Conservation (phyloP, 805 yeast species). For the Starmerella apis region DNA sequence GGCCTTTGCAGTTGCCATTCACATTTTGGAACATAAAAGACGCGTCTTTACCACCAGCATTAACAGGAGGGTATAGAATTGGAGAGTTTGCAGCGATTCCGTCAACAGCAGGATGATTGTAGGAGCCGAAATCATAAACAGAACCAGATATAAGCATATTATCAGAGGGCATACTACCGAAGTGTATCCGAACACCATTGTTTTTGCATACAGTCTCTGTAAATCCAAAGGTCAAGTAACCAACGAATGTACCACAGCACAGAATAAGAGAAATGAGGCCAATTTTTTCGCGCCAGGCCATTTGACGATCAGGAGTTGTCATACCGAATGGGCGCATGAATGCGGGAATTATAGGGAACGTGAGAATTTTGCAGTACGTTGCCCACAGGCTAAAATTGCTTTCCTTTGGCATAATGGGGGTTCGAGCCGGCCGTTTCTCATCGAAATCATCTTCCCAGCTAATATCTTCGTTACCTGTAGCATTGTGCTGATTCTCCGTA, state of each 20-base stretch:
- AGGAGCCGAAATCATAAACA: constrained; percentile 58
- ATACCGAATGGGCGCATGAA: constrained; percentile 63
- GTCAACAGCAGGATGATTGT: constrained; percentile 69
- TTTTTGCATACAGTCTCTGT: constrained; percentile 67
- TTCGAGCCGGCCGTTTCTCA: constrained; percentile 9
- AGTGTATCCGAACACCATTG: constrained; percentile 41
- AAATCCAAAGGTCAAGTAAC: constrained; percentile 82
- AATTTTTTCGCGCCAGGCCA: constrained; percentile 95
- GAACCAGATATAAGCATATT: constrained; percentile 71
- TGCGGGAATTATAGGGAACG: constrained; percentile 89
- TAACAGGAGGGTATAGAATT: constrained; percentile 69
- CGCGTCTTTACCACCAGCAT: constrained; percentile 52
- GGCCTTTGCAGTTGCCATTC: constrained; percentile 76
- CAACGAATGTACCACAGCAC: constrained; percentile 64
- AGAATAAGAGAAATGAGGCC: constrained; percentile 70
- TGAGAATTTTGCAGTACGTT: constrained; percentile 63
- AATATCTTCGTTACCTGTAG: neutral
- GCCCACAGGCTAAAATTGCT: constrained; percentile 50
- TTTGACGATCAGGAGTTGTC: constrained; percentile 67
- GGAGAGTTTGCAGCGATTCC: constrained; percentile 62
- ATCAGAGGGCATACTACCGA: constrained; percentile 49
- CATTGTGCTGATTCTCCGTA: neutral
- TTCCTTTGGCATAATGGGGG: constrained; percentile 22
- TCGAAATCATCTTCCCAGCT: constrained; percentile 14
- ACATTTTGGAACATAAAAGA: constrained; percentile 81